phyloP scores from a whole-genome alignment of 2,329 filamentous ascomycete genomes.

The Coleophoma eucalyptorum region DNA sequence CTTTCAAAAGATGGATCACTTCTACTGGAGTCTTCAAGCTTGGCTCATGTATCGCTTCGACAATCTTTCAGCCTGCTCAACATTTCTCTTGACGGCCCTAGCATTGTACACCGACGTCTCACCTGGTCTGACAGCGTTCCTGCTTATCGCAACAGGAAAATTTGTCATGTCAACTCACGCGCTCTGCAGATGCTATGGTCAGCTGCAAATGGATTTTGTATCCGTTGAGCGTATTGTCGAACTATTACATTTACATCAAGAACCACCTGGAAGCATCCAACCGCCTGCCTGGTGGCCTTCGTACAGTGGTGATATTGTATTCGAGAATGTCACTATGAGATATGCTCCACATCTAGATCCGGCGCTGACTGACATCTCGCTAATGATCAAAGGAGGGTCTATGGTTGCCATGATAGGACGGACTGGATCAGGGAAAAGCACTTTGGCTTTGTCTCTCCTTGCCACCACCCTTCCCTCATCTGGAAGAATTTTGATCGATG shows the following conservation, averaged over 20 bases:
- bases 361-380: slow-evolving; percentile 63
- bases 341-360: slow-evolving; percentile 78
- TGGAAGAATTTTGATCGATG: slow-evolving; percentile 56
- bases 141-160: slow-evolving; percentile 67
- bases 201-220: slow-evolving; percentile 88
- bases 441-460: slow-evolving; percentile 60
- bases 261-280: slow-evolving; percentile 60
- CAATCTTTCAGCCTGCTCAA: slow-evolving; percentile 65
- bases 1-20: slow-evolving; percentile 94
- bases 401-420: slow-evolving; percentile 78
- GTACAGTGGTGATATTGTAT: slow-evolving; percentile 67
- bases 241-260: slow-evolving; percentile 73
- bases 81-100: slow-evolving; percentile 68
- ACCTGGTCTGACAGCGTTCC: slow-evolving; percentile 78
- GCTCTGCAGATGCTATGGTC: slow-evolving; percentile 76
- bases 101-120: slow-evolving; percentile 73
- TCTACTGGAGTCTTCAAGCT: slow-evolving; percentile 85
- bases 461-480: slow-evolving; percentile 49
- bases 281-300: slow-evolving; percentile 77
- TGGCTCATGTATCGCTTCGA: slow-evolving; percentile 85
- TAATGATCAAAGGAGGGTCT: slow-evolving; percentile 74
- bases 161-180: slow-evolving; percentile 69
- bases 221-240: slow-evolving; percentile 85
- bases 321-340: slow-evolving; percentile 72
- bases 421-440: slow-evolving; percentile 81